phyloP scores from a whole-genome alignment of 495 filamentous ascomycete genomes.

The Lophiotrema nucula region DNA sequence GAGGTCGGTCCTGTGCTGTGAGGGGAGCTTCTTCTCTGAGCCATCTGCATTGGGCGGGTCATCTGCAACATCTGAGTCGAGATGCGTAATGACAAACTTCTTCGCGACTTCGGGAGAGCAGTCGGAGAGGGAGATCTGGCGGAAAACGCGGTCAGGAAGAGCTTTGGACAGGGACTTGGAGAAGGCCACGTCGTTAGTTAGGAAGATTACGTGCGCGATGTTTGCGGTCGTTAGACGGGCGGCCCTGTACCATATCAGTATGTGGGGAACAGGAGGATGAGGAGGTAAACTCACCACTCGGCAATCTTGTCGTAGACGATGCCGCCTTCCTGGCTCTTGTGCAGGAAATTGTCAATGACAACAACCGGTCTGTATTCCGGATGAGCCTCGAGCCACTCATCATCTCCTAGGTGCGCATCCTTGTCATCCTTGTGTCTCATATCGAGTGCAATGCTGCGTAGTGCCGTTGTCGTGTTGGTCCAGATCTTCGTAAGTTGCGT shows the following conservation, averaged over 20 bases:
- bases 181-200: conserved; percentile 89
- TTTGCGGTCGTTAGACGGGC: conserved; percentile 84
- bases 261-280: not conserved
- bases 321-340: conserved; percentile 67
- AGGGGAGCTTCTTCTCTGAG: conserved; percentile 40
- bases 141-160: conserved; percentile 87
- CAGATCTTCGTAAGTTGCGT: conserved; percentile 88
- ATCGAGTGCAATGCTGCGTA: conserved; percentile 72
- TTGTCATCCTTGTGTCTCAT: conserved; percentile 66
- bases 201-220: conserved; percentile 91
- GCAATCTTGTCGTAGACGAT: conserved; percentile 87
- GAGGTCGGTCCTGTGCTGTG: conserved; percentile 46
- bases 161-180: conserved; percentile 84
- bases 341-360: conserved; percentile 91
- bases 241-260: conserved; percentile 48
- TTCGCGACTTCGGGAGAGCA: conserved; percentile 82
- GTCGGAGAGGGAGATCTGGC: conserved; percentile 79
- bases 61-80: conserved; percentile 54
- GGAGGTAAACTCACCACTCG: conserved; percentile 57
- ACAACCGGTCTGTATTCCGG: conserved; percentile 82
- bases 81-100: conserved; percentile 81
- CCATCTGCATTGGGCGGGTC: conserved; percentile 40
- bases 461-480: conserved; percentile 77
- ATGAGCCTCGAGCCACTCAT: conserved; percentile 89
- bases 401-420: conserved; percentile 70